Percentiles rank a stretch among this genome's conserved stretches.
Evolutionary conservation across 306 rosid species (phyloP).

Genomic region (Cucumis hystrix): DNA sequence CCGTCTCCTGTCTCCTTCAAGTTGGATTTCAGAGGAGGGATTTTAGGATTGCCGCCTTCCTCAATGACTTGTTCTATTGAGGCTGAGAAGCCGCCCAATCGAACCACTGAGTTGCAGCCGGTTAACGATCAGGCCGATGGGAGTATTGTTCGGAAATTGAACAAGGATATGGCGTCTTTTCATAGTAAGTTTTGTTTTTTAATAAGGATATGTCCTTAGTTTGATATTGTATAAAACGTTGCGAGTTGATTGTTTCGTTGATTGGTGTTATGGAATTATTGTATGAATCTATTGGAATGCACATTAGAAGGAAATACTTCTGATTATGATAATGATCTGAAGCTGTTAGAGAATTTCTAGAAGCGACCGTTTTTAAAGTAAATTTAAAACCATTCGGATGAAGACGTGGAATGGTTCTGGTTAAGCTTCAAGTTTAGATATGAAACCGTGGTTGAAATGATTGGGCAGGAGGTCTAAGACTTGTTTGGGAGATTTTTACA

Average conservation of each 20-base stretch:
- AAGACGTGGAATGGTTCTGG: not conserved
- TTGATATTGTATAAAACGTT: too few relatives aligned
- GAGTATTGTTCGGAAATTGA: not conserved
- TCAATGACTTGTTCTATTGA: not conserved
- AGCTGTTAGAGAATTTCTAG: not conserved
- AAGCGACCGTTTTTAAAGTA: not conserved
- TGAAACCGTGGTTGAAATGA: not conserved
- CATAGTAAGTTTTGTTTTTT: not conserved
- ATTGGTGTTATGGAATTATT: not conserved
- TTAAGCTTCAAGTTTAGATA: not conserved
- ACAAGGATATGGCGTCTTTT: not conserved
- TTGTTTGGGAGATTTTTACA: not conserved
- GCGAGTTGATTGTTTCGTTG: too few relatives aligned
- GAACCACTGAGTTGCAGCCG: conserved; percentile 4
- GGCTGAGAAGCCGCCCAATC: not conserved
- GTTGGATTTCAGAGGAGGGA: not conserved
- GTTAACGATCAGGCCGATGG: not conserved
- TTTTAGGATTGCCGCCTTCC: not conserved
- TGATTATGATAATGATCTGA: not conserved
- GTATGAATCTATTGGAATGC: not conserved
- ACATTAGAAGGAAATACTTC: not conserved
- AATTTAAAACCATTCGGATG: not conserved
- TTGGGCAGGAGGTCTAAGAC: not conserved
- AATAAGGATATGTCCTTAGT: too few relatives aligned
- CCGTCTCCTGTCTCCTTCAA: not conserved